A percentile compares a stretch with the other conserved stretches of the same genome.
phyloP scores from a whole-genome alignment of 495 filamentous ascomycete species.

The Aspergillus steynii region DNA sequence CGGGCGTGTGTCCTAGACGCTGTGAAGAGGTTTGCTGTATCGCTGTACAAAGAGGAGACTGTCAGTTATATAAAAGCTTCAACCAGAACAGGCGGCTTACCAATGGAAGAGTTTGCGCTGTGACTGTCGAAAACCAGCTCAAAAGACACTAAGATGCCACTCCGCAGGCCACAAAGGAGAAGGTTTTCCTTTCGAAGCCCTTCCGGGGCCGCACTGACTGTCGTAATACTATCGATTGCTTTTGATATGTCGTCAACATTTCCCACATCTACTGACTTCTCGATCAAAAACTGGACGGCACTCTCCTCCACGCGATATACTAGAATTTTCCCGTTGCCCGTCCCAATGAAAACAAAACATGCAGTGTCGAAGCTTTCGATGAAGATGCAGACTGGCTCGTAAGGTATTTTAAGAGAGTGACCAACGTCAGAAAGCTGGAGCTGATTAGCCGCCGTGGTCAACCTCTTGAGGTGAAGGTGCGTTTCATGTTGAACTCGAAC shows the following conservation, averaged over 20 bases:
- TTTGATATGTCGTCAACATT: conserved; percentile 31
- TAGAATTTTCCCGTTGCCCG: conserved; percentile 34
- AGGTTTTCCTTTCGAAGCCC: conserved; percentile 13
- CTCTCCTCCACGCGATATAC: conserved; percentile 30
- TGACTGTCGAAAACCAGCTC: conserved; percentile 23
- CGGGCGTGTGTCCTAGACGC: conserved; percentile 38
- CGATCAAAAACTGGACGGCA: conserved; percentile 19
- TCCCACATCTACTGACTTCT: conserved; percentile 18
- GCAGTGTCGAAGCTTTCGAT: conserved; percentile 27
- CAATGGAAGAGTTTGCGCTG: conserved; percentile 19
- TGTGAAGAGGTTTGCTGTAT: conserved; percentile 28
- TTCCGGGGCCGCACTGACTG: conserved; percentile 15
- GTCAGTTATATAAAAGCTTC: not conserved
- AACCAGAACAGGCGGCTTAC: conserved; percentile 21
- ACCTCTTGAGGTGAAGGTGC: conserved; percentile 24
- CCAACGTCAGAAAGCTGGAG: conserved; percentile 20
- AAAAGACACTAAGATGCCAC: conserved; percentile 44
- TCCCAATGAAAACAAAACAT: conserved; percentile 39
- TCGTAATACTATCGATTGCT: conserved; percentile 42
- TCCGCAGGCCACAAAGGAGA: conserved; percentile 45
- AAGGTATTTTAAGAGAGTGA: conserved; percentile 21
- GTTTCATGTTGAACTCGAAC: conserved; percentile 25
- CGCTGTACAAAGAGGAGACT: conserved; percentile 17
- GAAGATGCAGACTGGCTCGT: conserved; percentile 41
- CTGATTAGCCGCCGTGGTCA: conserved; percentile 14